A percentile compares a stretch with the other conserved stretches of the same genome.
These are phyloP conservation scores for Trichomonas tenax DNA, from an alignment of 208 protist genomes.

Conservation along the genomic window DNA sequence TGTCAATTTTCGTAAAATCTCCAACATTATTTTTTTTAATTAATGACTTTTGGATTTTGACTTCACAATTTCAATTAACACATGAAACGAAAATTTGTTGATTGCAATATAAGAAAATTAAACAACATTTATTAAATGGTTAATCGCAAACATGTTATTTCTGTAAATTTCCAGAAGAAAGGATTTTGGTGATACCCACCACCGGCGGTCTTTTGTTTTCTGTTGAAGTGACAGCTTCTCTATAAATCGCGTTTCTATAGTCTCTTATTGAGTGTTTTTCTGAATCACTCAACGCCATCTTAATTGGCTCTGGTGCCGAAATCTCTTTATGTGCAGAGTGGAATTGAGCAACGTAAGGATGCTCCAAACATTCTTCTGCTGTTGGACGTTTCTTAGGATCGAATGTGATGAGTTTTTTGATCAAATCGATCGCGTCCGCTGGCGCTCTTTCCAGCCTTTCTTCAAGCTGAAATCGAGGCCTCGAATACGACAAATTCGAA, in stretches of 20 bases:
- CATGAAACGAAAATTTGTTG: no score
- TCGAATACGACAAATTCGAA: not conserved
- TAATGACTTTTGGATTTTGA: no score
- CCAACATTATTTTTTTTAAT: no score
- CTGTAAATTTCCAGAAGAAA: not conserved
- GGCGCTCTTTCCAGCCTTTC: not conserved
- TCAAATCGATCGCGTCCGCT: conserved; percentile 2
- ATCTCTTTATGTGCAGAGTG: not conserved
- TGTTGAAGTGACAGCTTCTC: not conserved
- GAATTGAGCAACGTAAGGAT: conserved; percentile 19
- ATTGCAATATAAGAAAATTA: no score
- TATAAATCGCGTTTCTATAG: conserved; percentile 12
- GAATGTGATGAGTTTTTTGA: not conserved
- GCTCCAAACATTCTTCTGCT: not conserved
- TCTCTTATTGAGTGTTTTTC: not conserved
- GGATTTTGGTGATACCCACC: no score
- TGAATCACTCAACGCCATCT: not conserved
- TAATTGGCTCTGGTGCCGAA: not conserved
- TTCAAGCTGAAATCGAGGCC: not conserved
- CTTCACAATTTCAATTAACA: no score
- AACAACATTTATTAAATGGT: no score
- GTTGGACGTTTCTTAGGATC: not conserved
- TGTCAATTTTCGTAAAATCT: no score
- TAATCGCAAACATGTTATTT: not conserved
- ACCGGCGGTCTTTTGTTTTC: not conserved